Base-by-base conservation (phyloP, 1,139 yeast species). In the Scheffersomyces illinoinensis region DNA sequence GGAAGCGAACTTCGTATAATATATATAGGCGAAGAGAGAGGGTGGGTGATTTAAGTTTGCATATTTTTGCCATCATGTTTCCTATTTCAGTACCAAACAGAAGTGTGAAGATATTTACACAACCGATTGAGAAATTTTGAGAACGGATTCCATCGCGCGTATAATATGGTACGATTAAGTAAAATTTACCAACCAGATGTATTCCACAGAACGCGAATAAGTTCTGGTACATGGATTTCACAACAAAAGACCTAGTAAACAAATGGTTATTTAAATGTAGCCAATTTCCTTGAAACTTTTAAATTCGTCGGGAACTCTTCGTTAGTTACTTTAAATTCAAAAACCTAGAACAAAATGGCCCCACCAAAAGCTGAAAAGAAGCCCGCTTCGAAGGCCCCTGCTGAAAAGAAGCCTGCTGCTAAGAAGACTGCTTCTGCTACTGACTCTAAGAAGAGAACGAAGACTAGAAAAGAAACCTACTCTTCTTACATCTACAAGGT, bases 401-500 rank as follows among this genome's bases (percentile, higher is more conserved):
- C 74, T 63, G 74, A 71, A 64, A 71, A 71, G 73, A 71, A 71
- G 68, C 73, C 73, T 58, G 74, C 74, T 58, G 74, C 73, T 56
- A 70, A 70, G 71, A 71, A 71, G 74, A 70, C 72, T 61, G 68
- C 73, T 51, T 60, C 73, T 63, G 76, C 90, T 64, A 87, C 91
- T 63, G 95, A 88, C 72, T 83, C 88, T 76, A 93, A 93, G 89
- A 93, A 91, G 93, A 93, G 97, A 87, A 78, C 93, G 71, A 95
- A 93, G 90, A 84, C 96, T 72, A 92, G 99, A 89, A 93, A 92
- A 91, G 98, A 95, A 84, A 93, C 98, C 65, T 95, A 93, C 87
- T 93, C 98, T 68, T 93, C 98, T 65, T 95, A 95, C 85, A 95
- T 95, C 77, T 93, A 93, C 96, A 95, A 95, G 84, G 98, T 93